These are phyloP conservation scores for Spathaspora arborariae DNA, from an alignment of 805 yeast species.

Conservation along the genomic window DNA sequence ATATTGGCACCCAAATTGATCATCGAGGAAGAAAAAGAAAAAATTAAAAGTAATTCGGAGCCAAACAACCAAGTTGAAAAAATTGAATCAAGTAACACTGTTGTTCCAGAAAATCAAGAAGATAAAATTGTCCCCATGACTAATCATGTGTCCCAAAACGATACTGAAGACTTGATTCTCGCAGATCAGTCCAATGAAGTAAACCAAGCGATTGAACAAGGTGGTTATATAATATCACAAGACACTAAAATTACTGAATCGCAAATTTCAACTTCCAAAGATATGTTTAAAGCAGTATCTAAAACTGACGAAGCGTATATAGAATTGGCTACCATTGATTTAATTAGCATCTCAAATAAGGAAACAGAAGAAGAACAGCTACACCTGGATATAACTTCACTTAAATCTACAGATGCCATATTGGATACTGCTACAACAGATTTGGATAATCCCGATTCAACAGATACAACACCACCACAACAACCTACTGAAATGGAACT, in stretches of 20 bases:
- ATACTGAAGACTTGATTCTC: not conserved
- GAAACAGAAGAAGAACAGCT: not conserved
- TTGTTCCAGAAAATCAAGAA: not conserved
- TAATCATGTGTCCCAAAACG: not conserved
- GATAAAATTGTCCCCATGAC: not conserved
- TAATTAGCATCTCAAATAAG: not conserved
- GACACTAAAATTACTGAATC: not conserved
- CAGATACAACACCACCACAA: slow-evolving; percentile 4
- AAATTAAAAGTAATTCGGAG: not conserved
- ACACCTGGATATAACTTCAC: slow-evolving; percentile 12
- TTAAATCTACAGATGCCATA: slow-evolving; percentile 31
- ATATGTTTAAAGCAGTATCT: not conserved
- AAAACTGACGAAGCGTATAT: not conserved
- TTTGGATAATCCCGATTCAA: slow-evolving; percentile 10
- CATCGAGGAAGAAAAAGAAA: not conserved
- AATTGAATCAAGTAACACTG: not conserved
- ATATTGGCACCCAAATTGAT: not conserved
- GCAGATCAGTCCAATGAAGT: not conserved
- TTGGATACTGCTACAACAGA: slow-evolving; percentile 17
- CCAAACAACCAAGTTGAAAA: not conserved
- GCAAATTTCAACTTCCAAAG: not conserved
- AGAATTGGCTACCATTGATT: not conserved
- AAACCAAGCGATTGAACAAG: not conserved
- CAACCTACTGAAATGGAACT: slow-evolving; percentile 27
- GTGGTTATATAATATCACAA: not conserved